Conservation (phyloP, 2,329 filamentous ascomycete species). For the Neurospora sp. region DNA sequence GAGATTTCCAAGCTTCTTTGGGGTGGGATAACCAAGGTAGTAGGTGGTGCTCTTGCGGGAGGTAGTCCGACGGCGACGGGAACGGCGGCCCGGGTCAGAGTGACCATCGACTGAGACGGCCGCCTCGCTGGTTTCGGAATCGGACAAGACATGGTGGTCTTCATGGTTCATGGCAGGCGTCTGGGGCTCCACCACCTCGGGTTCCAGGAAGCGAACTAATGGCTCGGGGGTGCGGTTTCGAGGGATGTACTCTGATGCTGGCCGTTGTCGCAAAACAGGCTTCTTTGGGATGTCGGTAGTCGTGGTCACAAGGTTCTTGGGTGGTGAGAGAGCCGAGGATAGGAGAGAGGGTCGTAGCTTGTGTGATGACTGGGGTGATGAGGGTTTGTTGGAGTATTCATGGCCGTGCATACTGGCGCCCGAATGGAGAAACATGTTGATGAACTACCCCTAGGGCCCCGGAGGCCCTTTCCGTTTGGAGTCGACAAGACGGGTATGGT, state of each 20-base stretch:
- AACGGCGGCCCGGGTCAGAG: conserved; percentile 23
- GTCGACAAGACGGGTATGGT: not conserved
- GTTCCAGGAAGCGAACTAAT: conserved; percentile 38
- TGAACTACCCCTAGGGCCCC: not conserved
- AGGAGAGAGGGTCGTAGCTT: conserved; percentile 30
- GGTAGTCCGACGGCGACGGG: conserved; percentile 32
- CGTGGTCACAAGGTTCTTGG: conserved; percentile 18
- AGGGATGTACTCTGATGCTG: conserved; percentile 29
- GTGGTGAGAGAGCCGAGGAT: conserved; percentile 31
- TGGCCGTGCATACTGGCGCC: conserved; percentile 52
- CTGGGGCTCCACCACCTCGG: conserved; percentile 17
- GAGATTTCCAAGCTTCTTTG: conserved; percentile 49
- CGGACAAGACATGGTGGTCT: conserved; percentile 33
- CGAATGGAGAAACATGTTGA: conserved; percentile 47
- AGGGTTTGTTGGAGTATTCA: conserved; percentile 39
- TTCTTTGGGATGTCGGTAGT: conserved; percentile 1
- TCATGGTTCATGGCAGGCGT: conserved; percentile 31
- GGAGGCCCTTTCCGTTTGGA: not conserved
- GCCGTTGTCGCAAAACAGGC: conserved; percentile 19
- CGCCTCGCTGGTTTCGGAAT: conserved; percentile 38
- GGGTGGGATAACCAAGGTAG: conserved; percentile 58
- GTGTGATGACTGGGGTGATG: conserved; percentile 23
- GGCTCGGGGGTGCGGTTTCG: conserved; percentile 24
- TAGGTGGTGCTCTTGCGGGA: conserved; percentile 52
- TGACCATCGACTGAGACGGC: conserved; percentile 29